Conservation (phyloP, 2,329 filamentous ascomycete species). For the Albophoma yamanashiensis region DNA sequence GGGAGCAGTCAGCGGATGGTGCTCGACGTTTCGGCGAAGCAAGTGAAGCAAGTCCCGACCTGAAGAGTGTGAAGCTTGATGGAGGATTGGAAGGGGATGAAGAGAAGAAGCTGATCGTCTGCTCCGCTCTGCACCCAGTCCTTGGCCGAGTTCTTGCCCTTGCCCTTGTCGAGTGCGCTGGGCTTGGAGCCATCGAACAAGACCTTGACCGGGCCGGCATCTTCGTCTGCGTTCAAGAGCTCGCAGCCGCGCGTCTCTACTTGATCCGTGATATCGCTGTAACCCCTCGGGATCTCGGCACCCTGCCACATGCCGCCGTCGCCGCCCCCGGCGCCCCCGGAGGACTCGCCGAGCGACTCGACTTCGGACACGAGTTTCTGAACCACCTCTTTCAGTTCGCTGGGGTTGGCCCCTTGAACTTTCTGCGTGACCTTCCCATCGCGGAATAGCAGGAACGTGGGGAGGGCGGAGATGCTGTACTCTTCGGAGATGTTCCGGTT, state of each 20-base stretch:
- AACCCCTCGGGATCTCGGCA: constrained; percentile 65
- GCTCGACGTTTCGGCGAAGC: not conserved
- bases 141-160: constrained; percentile 39
- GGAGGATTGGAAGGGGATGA: constrained; percentile 76
- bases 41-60: constrained; percentile 25
- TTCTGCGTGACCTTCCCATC: constrained; percentile 56
- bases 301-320: constrained; percentile 55
- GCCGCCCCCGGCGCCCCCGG: constrained; percentile 27
- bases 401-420: constrained; percentile 63
- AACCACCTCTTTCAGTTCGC: constrained; percentile 59
- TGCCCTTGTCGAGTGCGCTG: constrained; percentile 47
- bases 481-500: constrained; percentile 63
- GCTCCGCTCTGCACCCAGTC: constrained; percentile 97
- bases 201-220: constrained; percentile 59
- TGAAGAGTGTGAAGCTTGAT: constrained; percentile 81
- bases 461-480: constrained; percentile 67
- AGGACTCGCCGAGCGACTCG: constrained; percentile 36
- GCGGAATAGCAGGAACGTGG: constrained; percentile 87
- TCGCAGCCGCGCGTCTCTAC: constrained; percentile 74
- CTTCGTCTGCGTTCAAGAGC: constrained; percentile 75
- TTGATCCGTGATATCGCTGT: constrained; percentile 72
- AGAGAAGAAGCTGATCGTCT: constrained; percentile 93
- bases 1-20: constrained; percentile 15
- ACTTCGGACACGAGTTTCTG: constrained; percentile 61
- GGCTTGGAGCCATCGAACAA: constrained; percentile 66